Conservation (phyloP, 768 basidiomycete species). For the Sarcodon sp. region DNA sequence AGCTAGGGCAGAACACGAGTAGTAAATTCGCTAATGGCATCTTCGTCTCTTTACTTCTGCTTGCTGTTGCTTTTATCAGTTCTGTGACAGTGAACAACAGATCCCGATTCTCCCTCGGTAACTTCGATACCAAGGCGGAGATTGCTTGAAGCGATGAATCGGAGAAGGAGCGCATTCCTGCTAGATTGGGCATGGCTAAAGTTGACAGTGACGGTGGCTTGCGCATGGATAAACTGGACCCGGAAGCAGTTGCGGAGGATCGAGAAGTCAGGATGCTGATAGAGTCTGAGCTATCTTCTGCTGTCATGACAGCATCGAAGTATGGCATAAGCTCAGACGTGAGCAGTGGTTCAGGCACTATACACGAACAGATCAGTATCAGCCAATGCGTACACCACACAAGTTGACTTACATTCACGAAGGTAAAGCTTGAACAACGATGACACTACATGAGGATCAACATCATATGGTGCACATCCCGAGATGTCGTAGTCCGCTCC, state of each 20-base stretch:
- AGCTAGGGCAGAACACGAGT: conserved; percentile 78
- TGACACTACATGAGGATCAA: conserved; percentile 92
- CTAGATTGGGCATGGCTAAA: conserved; percentile 58
- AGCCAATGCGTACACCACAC: conserved; percentile 4
- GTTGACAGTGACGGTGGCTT: conserved; percentile 77
- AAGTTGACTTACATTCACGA: conserved; percentile 64
- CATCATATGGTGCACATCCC: conserved; percentile 67
- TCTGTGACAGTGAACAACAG: conserved; percentile 74
- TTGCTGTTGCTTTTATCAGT: conserved; percentile 66
- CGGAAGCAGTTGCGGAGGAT: conserved; percentile 3
- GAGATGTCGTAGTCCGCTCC: conserved; percentile 82
- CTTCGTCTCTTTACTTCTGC: conserved; percentile 59
- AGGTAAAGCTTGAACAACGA: conserved; percentile 89
- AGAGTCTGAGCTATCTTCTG: conserved; percentile 30
- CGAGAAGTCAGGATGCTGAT: conserved; percentile 7
- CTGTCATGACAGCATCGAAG: conserved; percentile 67
- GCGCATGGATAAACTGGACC: conserved; percentile 24
- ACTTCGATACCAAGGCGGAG: conserved; percentile 44
- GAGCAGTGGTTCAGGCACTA: conserved; percentile 82
- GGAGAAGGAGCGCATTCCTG: conserved; percentile 49
- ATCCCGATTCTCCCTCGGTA: conserved; percentile 76
- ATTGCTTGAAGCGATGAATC: conserved; percentile 43
- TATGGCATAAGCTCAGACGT: conserved; percentile 57
- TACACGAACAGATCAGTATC: conserved; percentile 3
- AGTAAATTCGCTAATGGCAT: conserved; percentile 90